Evolutionary conservation across 345 rosid species (phyloP).

Genomic region (Salix caprea): DNA sequence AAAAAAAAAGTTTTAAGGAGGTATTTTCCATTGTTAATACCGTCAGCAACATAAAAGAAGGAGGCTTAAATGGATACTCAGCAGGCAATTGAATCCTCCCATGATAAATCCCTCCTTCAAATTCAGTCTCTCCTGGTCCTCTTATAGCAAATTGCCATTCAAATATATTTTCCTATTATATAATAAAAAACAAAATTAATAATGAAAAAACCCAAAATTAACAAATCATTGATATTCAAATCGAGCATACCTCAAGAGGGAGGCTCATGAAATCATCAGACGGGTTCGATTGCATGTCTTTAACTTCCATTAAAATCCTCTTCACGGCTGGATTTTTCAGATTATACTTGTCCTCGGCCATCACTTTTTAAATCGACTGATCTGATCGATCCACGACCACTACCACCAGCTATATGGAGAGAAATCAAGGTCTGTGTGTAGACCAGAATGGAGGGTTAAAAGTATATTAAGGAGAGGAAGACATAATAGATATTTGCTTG

Average conservation of each 20-base stretch:
- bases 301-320: constrained; percentile 96
- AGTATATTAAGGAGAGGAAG: neutral
- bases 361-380: constrained; percentile 22
- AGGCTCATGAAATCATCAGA: constrained; percentile 98
- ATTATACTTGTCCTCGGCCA: constrained; percentile 87
- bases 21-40: constrained; percentile 28
- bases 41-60: constrained; percentile 84
- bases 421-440: neutral
- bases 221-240: neutral
- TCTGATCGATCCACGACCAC: neutral
- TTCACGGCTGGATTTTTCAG: constrained; percentile 90
- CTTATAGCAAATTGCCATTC: constrained; percentile 98
- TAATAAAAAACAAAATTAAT: neutral
- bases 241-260: constrained; percentile 73
- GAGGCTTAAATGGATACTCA: constrained; percentile 97
- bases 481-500: neutral
- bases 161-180: constrained; percentile 78
- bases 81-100: constrained; percentile 95
- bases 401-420: neutral
- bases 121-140: constrained; percentile 79
- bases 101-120: constrained; percentile 96
- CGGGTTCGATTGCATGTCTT: constrained; percentile 97
- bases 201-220: neutral
- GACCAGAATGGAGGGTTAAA: neutral
- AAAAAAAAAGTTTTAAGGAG: neutral